phyloP scores from a whole-genome alignment of 371 early-diverging fungal genomes.

The Mucor circinelloides region DNA sequence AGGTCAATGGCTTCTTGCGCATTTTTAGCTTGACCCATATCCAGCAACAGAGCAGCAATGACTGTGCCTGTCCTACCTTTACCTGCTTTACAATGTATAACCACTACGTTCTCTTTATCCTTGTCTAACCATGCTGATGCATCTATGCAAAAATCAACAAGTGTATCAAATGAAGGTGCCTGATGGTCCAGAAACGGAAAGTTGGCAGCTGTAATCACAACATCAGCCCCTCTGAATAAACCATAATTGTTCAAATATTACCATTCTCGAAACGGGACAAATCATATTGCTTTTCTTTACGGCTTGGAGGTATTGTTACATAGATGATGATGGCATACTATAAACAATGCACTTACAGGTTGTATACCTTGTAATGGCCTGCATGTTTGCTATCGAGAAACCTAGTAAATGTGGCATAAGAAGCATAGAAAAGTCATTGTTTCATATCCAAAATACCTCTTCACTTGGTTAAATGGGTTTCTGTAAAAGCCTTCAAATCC shows the following conservation, averaged over 20 bases:
- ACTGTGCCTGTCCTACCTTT: slow-evolving; percentile 80
- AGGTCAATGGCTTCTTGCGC: slow-evolving; percentile 58
- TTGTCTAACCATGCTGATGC: slow-evolving; percentile 58
- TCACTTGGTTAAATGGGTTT: slow-evolving; percentile 60
- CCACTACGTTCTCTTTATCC: slow-evolving; percentile 57
- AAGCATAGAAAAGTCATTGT: not conserved
- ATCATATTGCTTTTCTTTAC: slow-evolving; percentile 59
- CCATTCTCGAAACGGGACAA: slow-evolving; percentile 17
- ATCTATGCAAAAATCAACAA: slow-evolving; percentile 61
- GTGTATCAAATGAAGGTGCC: slow-evolving; percentile 61
- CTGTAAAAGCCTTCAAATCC: slow-evolving; percentile 70
- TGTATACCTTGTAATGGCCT: slow-evolving; percentile 70
- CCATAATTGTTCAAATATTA: not conserved
- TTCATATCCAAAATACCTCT: slow-evolving; percentile 42
- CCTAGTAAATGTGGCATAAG: slow-evolving; percentile 24
- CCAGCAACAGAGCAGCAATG: slow-evolving; percentile 62
- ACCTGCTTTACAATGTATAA: slow-evolving; percentile 80
- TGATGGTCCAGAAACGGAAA: slow-evolving; percentile 74
- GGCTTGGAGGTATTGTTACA: slow-evolving; percentile 26
- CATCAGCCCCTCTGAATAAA: not conserved
- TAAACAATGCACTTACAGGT: slow-evolving; percentile 51
- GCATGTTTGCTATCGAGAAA: slow-evolving; percentile 63
- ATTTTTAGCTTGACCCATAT: slow-evolving; percentile 36
- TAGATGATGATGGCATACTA: not conserved
- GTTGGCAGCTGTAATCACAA: slow-evolving; percentile 35